These are phyloP conservation scores for Fonsecaea pedrosoi DNA, from an alignment of 2,329 filamentous ascomycete genomes.

Conservation along the genomic window DNA sequence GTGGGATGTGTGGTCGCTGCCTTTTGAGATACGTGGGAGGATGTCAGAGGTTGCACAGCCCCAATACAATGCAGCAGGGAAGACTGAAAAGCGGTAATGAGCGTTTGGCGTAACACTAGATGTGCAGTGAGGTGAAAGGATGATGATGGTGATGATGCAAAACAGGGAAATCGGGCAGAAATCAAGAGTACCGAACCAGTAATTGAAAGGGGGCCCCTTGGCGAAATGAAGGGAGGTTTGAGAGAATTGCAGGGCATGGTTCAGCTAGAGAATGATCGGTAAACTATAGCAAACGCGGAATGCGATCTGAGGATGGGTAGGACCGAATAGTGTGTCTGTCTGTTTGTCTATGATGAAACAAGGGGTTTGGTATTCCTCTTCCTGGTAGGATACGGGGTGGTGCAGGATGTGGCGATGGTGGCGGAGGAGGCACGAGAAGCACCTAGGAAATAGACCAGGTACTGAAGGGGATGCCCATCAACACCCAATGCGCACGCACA, in stretches of 20 bases:
- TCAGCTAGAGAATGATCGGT: background rate
- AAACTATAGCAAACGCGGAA: background rate
- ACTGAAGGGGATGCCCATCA: background rate
- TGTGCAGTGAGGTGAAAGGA: conserved; percentile 5
- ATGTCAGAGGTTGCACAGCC: conserved; percentile 5
- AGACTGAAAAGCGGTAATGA: background rate
- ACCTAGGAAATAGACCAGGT: background rate
- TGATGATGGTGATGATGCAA: conserved; percentile 6
- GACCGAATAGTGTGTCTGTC: background rate
- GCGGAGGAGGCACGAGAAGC: background rate
- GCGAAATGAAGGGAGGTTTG: background rate
- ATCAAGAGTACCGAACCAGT: conserved; percentile 8
- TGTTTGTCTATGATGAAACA: background rate
- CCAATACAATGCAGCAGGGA: background rate
- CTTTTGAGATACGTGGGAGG: background rate
- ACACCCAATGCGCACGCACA: background rate
- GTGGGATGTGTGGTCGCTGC: background rate
- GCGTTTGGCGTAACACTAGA: background rate
- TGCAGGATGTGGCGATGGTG: background rate
- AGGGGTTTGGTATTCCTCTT: background rate
- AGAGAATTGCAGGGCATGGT: conserved; percentile 1
- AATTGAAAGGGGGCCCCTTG: conserved; percentile 2
- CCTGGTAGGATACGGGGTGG: background rate
- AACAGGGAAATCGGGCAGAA: conserved; percentile 18
- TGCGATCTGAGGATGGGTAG: background rate